Base-by-base conservation (phyloP, 2,329 filamentous ascomycete genomes). In the Exophiala calicioides region DNA sequence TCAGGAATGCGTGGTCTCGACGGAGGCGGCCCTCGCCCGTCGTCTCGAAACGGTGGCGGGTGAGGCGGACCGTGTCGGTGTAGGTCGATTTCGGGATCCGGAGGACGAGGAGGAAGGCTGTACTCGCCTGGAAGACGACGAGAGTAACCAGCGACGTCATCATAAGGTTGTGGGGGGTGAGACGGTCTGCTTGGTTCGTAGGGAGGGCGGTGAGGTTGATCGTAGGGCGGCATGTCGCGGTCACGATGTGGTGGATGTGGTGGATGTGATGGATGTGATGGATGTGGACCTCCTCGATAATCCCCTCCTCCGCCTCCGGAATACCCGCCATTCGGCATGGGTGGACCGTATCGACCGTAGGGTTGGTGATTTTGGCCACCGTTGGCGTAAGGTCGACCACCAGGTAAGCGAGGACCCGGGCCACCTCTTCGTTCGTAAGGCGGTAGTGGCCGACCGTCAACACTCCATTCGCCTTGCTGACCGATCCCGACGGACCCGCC, bases 401-500 rank as follows among this genome's bases (percentile, higher is more conserved):
- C 62, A 36, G 62, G 63, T 21, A 67, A 67, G 31, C 69, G 62
- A 23, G 69, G 61, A 43, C 60, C 63, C 39, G 58, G 64, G 44
- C 62, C 65, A 44, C 34, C 55, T 56, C 29, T 60, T 38, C 48
- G 63, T 62, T 50, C 60, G 51, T 37, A 63, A 61, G 26, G 66
- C 62, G 34, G 64, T 57, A 35, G 58, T 60, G 40, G 65, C 58
- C 69, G 43, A 15, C 58, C 58, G 30, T 56, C 47, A 37, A 58
- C 49, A 19, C 49, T 81, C 82, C 75, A 82, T 54, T 81, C 78
- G 23, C 75, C 74, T 50, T 80, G 79, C 7, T 77, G 74, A 8
- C 77, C 80, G 60, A 89, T 82, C 10, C 91, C 91, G 3, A 95
- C 90, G 1, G 88, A 90, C 3, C 89, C 91, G 9, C 90, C 91